Evolutionary conservation across 2,329 filamentous ascomycete genomes (phyloP), one percentile per base, ranked within the genome.

Genomic region (Sordariomycetes sp.): DNA sequence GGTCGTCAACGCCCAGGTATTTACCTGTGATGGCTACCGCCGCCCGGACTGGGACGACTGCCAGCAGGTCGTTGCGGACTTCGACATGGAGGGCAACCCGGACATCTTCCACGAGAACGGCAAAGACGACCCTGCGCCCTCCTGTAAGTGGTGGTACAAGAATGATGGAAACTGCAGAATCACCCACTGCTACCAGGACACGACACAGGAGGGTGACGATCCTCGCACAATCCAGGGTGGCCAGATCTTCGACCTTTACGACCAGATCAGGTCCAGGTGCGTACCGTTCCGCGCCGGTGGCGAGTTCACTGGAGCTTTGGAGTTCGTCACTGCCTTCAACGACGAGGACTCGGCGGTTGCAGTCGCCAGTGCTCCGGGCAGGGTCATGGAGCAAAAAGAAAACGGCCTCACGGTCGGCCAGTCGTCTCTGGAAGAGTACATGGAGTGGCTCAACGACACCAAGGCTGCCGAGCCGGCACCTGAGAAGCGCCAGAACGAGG

Each of bases 51-150:
- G 21, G 18, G 18, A 33, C 6, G 31, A 33, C n/a, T 23, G 31
- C 23, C 17, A 24, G 5, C 9, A 11, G 2, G n/a, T 33, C 21
- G 11, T 33, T 1, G 18, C n/a, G 14, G 31, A 33, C 18, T 33
- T 33, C n/a, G 20, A 21, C 4, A 21, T 23, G 18, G 14, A n/a
- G 14, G 31, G 21, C 31, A 33, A 33, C 18, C 12, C 18, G 8
- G 31, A 33, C 9, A 11, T 21, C 31, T 21, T 33, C 31, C 18
- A 21, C 12, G 17, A 23, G 11, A 33, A 33, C 15, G 31, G 31
- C 18, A 20, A 20, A 10, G 18, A 33, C 31, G 21, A 15, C 9
- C 31, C 31, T 11, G 18, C 14, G n/a, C 31, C 31, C n/a, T 33
- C 31, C 8, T 21, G 31, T n/a, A 20, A 12, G n/a, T 21, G 17